Evolutionary conservation across 352 stramenopile species (phyloP), one percentile per base, ranked within the genome.

Genomic region (Thraustochytrium striatum): DNA sequence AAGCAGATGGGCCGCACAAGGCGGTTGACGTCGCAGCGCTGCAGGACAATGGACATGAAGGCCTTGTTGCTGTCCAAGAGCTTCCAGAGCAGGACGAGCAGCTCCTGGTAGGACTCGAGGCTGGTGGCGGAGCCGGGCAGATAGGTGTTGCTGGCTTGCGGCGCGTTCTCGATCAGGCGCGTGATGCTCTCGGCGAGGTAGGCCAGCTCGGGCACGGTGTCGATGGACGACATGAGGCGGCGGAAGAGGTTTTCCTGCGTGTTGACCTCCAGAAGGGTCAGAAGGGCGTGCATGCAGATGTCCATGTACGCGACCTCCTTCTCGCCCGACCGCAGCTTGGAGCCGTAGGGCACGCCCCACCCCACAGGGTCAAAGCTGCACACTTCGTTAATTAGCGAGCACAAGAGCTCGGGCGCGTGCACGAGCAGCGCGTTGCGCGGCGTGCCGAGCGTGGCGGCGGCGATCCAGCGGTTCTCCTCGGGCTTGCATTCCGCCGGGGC

Each of bases 1-100:
- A 35, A 84, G 47, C 38, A 72, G 30, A 95, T 78, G 47, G 89
- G 90, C 5, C 92, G 86, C 9, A 95, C 87, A 0, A 96, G 80
- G 58, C 92, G 85, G 70, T 96, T 98, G 47, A 98, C 89, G 81
- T 99, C 94, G 21, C 91, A 94, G 69, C 94, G 88, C 69, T 95
- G 94, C 44, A 99, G 36, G 7, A 82, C 36, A n/a, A 69, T 82
- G 35, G 93, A 85, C 81, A 97, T 86, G 78, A 99, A 98, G 2
- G 90, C 83, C 28, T 94, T 91, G 88, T 98, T 99, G 82, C 98
- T 93, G 81, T 98, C 94, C 35, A 99, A 86, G 61, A 98, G 86
- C 83, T 99, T 98, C 96, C 96, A 99, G 11, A 99, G 84, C 41
- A 99, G 85, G 38, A 99, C 93, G 3, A 99, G 87, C 35, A 98